Base-by-base conservation (phyloP, 2,329 filamentous ascomycete genomes). In the Ampelomyces quisqualis region DNA sequence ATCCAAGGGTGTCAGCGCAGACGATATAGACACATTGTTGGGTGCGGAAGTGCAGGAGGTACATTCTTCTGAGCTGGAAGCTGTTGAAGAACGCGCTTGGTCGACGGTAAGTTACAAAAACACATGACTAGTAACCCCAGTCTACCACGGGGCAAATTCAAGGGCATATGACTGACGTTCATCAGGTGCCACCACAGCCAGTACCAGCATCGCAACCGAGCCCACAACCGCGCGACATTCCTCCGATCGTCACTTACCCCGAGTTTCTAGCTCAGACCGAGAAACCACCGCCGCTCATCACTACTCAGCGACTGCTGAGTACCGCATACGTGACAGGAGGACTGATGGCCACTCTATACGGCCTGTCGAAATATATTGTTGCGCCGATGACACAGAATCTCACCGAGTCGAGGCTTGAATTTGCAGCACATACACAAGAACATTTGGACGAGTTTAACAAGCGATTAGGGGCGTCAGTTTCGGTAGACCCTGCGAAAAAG, bases 1-100 rank as follows among this genome's bases (percentile, higher is more conserved):
- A 58, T 80, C 80, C 35, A 96, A 96, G 65, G 88, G 88, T 3
- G 72, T 95, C 6, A 71, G 70, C 3, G 71, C 78, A 4, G 74
- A 77, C 21, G 82, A 91, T 47, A 88, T 95, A 46, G 73, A 87
- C 52, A 72, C 73, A 34, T 73, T 95, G 6, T 70, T 95, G 26
- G 48, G 73, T 4, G 45, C 36, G 17, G 28, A 49, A 11, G 28
- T 17, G 21, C 36, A 46, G n/a, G 47, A 57, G 19, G 38, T 53
- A 17, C 35, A 33, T 7, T 27, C 42, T 5, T 19, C 40, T 9
- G 52, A 55, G 28, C 34, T 64, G 15, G 47, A 51, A 27, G 45
- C 55, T 33, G 53, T 43, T 21, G 58, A 50, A 14, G 58, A 63
- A 20, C 46, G 49, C 29, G 58, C 57, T 20, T 64, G 58, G 62